These are phyloP conservation scores for Arthroderma sp. DNA, from an alignment of 2,329 filamentous ascomycete species.

Conservation along the genomic window DNA sequence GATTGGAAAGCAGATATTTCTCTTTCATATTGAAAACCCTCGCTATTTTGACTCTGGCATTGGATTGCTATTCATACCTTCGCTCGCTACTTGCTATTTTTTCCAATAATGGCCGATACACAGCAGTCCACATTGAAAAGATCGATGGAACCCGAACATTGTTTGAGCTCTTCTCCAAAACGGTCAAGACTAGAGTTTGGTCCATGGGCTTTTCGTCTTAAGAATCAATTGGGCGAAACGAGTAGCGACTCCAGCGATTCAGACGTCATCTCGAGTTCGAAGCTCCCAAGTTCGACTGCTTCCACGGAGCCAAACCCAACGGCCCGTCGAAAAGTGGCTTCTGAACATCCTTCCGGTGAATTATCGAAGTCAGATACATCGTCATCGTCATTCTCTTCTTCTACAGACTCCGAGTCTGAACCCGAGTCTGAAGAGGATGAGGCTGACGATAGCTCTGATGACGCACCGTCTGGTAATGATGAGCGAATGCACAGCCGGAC, in stretches of 20 bases:
- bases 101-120: not conserved
- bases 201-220: not conserved
- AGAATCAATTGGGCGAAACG: not conserved
- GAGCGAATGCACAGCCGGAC: not conserved
- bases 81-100: too few relatives aligned
- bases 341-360: not conserved
- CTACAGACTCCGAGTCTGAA: constrained; percentile 15
- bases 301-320: not conserved
- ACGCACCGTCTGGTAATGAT: not conserved
- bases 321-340: not conserved
- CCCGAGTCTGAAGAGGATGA: constrained; percentile 13
- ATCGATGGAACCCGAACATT: not conserved
- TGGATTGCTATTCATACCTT: not conserved
- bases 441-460: constrained; percentile 1
- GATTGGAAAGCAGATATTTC: not conserved
- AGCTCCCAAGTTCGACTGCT: constrained; percentile 7
- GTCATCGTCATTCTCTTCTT: constrained; percentile 12
- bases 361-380: constrained; percentile 10
- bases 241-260: not conserved
- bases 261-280: constrained; percentile 7
- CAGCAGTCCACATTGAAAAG: not conserved
- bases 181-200: not conserved
- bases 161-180: not conserved
- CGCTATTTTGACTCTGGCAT: not conserved
- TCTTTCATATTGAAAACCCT: not conserved